Evolutionary conservation across 495 filamentous ascomycete species (phyloP).

Genomic region (Aspergillus affinis): DNA sequence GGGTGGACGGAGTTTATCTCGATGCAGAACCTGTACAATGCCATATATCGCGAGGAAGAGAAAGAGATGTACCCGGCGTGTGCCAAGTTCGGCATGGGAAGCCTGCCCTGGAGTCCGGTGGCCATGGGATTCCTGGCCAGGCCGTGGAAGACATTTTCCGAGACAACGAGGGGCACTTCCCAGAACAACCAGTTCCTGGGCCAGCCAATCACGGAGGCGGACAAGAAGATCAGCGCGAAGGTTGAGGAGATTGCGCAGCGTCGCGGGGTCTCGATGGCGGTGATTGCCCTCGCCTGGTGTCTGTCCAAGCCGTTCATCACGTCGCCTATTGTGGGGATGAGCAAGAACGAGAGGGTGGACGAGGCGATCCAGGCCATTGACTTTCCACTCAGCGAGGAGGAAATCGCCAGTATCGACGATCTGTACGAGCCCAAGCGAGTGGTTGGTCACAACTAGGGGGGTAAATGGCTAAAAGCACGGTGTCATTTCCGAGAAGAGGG

Average conservation of each 20-base stretch:
- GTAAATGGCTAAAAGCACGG: no score
- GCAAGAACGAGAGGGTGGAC: conserved; percentile 56
- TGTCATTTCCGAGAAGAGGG: not conserved
- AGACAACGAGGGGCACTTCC: conserved; percentile 19
- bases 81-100: conserved; percentile 61
- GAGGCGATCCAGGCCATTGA: conserved; percentile 51
- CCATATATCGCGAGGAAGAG: conserved; percentile 75
- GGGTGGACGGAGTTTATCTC: conserved; percentile 73
- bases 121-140: conserved; percentile 46
- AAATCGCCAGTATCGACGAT: conserved; percentile 61
- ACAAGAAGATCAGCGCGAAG: conserved; percentile 51
- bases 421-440: conserved; percentile 46
- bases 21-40: conserved; percentile 77
- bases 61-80: conserved; percentile 73
- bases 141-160: conserved; percentile 20
- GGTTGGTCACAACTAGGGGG: conserved; percentile 7
- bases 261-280: conserved; percentile 57
- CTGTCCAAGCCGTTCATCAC: conserved; percentile 49
- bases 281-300: conserved; percentile 65
- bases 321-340: conserved; percentile 64
- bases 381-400: conserved; percentile 53
- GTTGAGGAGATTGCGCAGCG: conserved; percentile 62
- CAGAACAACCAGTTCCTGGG: conserved; percentile 15
- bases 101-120: conserved; percentile 57
- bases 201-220: conserved; percentile 26